phyloP scores from a whole-genome alignment of 345 rosid species.

The Streptanthus diversifolius region DNA sequence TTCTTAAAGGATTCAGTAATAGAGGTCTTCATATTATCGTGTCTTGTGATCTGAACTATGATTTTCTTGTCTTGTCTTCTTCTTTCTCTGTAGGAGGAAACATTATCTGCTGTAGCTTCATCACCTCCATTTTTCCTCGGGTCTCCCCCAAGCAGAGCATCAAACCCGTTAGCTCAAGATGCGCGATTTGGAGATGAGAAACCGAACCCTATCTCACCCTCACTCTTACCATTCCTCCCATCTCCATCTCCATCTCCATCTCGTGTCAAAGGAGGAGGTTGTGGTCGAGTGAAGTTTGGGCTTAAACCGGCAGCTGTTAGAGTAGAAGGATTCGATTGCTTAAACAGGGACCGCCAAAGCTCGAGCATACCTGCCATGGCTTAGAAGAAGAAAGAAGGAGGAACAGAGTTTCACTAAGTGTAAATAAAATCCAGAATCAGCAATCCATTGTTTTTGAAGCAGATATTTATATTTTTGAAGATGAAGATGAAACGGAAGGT shows the following conservation, averaged over 20 bases:
- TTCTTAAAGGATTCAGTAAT: background rate
- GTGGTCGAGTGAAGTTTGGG: slow-evolving; percentile 57
- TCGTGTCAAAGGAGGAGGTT: slow-evolving; percentile 41
- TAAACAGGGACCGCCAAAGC: slow-evolving; percentile 48
- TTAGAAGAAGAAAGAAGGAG: slow-evolving; percentile 16
- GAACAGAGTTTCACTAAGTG: slow-evolving; percentile 21
- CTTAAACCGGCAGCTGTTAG: slow-evolving; percentile 62
- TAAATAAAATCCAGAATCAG: slow-evolving; percentile 28
- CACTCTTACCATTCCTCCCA: slow-evolving; percentile 23
- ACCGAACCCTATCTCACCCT: slow-evolving; percentile 21
- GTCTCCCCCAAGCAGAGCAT: slow-evolving; percentile 67
- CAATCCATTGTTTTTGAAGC: slow-evolving; percentile 15
- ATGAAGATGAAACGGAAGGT: background rate
- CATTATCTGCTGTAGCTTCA: slow-evolving; percentile 36
- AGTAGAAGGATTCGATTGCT: slow-evolving; percentile 81
- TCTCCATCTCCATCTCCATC: slow-evolving; percentile 40
- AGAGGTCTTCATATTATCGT: background rate
- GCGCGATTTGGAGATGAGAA: slow-evolving; percentile 51
- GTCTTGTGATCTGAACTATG: background rate
- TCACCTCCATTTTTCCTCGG: slow-evolving; percentile 70
- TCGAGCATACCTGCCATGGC: slow-evolving; percentile 78
- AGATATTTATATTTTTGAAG: slow-evolving; percentile 10
- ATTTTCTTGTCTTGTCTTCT: background rate
- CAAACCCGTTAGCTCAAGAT: slow-evolving; percentile 70
- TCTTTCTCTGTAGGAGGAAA: slow-evolving; percentile 43